Evolutionary conservation across 1,139 yeast species (phyloP).

Genomic region (Diutina neorugosa): DNA sequence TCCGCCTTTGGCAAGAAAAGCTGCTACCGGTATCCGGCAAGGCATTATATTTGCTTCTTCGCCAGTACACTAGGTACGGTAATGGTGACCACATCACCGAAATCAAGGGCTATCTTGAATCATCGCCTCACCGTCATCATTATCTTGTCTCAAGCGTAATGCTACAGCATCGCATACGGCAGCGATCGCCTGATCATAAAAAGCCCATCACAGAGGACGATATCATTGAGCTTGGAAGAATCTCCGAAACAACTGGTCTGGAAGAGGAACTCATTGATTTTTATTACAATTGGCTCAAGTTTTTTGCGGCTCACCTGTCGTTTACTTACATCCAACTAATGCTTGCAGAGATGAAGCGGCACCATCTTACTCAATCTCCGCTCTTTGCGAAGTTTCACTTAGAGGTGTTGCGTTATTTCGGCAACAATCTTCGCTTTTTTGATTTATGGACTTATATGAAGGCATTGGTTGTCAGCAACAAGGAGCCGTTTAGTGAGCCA

Average conservation of each 20-base stretch:
- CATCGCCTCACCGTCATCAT: background rate
- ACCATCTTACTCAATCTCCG: background rate
- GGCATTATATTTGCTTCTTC: background rate
- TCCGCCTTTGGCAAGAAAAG: background rate
- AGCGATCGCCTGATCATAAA: background rate
- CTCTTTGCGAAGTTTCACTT: background rate
- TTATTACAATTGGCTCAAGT: background rate
- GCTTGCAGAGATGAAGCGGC: background rate
- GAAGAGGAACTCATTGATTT: background rate
- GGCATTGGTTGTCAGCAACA: background rate
- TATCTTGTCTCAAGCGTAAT: background rate
- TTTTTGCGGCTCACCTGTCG: background rate
- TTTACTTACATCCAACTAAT: background rate
- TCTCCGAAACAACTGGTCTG: background rate
- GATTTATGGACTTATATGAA: background rate
- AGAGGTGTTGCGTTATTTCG: background rate
- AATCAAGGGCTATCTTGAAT: background rate
- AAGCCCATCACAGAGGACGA: background rate
- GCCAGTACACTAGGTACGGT: background rate
- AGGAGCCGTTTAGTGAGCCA: background rate
- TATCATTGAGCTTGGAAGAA: background rate
- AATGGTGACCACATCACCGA: background rate
- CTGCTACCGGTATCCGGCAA: background rate
- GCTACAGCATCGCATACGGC: background rate
- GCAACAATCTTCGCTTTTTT: background rate